A percentile compares a stretch with the other conserved stretches of the same genome.
Conservation (phyloP, 129 eudicot genomes). For the Calendula officinalis region DNA sequence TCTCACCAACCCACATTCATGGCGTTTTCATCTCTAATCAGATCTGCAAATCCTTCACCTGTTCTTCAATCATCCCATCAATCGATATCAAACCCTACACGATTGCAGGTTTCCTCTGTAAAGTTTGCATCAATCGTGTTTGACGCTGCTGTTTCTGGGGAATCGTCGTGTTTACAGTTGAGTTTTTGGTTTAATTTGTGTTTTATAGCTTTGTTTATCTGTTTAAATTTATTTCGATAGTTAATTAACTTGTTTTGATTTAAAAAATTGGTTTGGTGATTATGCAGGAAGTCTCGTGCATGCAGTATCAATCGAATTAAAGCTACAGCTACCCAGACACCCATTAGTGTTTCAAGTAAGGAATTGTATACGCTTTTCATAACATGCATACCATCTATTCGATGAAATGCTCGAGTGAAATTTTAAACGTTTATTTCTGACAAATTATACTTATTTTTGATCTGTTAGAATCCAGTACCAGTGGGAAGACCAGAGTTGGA, state of each 20-base stretch:
- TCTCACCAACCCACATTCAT: conserved; percentile 33
- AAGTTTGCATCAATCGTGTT: conserved; percentile 49
- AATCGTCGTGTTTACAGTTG: conserved; percentile 60
- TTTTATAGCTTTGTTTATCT: neutral
- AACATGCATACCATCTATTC: conserved; percentile 4
- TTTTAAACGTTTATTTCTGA: neutral
- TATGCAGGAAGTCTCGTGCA: conserved; percentile 41
- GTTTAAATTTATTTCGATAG: neutral
- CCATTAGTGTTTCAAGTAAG: conserved; percentile 67
- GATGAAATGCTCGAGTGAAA: neutral
- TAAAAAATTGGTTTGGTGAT: neutral
- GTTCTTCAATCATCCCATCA: conserved; percentile 24
- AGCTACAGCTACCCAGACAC: conserved; percentile 84
- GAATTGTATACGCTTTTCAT: neutral
- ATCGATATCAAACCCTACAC: conserved; percentile 17
- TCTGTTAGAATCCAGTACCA: conserved; percentile 45
- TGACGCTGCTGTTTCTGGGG: conserved; percentile 38
- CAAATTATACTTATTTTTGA: neutral
- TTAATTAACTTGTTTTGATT: neutral
- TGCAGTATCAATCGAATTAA: conserved; percentile 47
- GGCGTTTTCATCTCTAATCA: conserved; percentile 53
- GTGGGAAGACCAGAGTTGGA: conserved; percentile 81
- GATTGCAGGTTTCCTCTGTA: conserved; percentile 42
- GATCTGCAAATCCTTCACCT: conserved; percentile 43
- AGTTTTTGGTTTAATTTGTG: conserved; percentile 14